phyloP scores from a whole-genome alignment of 1,284 basidiomycete species.

The Cryptococcus sp. region DNA sequence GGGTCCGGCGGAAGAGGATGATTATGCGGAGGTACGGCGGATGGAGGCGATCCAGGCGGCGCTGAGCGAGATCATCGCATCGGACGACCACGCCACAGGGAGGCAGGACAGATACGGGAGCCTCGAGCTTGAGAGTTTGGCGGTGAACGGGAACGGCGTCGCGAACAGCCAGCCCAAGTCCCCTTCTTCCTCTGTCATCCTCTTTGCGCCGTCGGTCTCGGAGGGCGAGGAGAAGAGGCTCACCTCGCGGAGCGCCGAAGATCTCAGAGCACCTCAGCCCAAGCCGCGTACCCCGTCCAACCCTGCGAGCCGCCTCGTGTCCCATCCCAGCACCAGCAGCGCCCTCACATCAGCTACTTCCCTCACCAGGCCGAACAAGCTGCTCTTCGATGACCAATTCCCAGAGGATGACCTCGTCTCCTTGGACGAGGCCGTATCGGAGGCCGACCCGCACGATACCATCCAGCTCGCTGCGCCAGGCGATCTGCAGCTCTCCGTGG shows the following conservation, averaged over 20 bases:
- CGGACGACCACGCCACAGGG: slow-evolving; percentile 58
- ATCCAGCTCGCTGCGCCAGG: slow-evolving; percentile 75
- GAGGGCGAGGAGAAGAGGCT: slow-evolving; percentile 10
- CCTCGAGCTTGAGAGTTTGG: neutral
- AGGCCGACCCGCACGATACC: slow-evolving; percentile 49
- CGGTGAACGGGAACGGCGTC: neutral
- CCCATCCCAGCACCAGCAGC: slow-evolving; percentile 4
- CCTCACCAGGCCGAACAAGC: slow-evolving; percentile 14
- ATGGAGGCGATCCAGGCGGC: slow-evolving; percentile 94
- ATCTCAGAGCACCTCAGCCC: slow-evolving; percentile 19
- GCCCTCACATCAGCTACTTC: slow-evolving; percentile 4
- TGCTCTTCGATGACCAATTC: slow-evolving; percentile 47
- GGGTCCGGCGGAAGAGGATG: slow-evolving; percentile 47
- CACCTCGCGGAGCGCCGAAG: slow-evolving; percentile 36
- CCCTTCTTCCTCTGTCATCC: slow-evolving; percentile 25
- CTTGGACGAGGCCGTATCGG: slow-evolving; percentile 52
- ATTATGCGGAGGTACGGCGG: slow-evolving; percentile 60
- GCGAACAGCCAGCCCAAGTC: slow-evolving; percentile 8
- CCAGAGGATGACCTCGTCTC: slow-evolving; percentile 10
- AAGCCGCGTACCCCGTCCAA: slow-evolving; percentile 4
- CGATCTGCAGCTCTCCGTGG: slow-evolving; percentile 76
- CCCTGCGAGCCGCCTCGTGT: slow-evolving; percentile 5
- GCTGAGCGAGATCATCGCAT: slow-evolving; percentile 85
- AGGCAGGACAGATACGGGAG: slow-evolving; percentile 18
- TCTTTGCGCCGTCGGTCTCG: slow-evolving; percentile 6